Base-by-base conservation (phyloP, 192 early-diverging fungal genomes). In the Backusella parvicylindrica region DNA sequence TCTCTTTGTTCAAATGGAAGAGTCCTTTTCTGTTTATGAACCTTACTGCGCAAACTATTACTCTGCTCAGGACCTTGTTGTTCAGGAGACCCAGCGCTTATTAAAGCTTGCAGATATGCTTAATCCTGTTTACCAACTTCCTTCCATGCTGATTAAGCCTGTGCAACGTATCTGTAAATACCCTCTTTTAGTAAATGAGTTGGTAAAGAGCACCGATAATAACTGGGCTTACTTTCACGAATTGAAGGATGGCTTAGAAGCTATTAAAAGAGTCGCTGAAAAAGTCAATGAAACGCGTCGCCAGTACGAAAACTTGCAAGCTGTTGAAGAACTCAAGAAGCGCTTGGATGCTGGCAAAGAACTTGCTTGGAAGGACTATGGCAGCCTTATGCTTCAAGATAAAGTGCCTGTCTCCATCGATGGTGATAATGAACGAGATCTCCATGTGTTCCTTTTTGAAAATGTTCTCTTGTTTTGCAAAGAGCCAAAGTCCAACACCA, bases 151-250 rank as follows among this genome's bases (percentile, higher is more conserved):
- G 60, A 99, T 99, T 86, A 96, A 97, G 75, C 97, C 97, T 1
- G 90, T 99, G 1, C 98, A 99, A 84, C 90, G 98, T 63, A 92
- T 98, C 73, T 97, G 96, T 84, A 96, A 96, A 86, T 99, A 99
- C 83, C 96, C 96, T 64, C 84, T 99, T 70, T 90, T 99, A 31
- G 81, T 94, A 71, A 86, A 87, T 64, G 91, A 94, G 53, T 74
- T 90, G 64, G 79, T 88, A 76, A 90, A 91, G 76, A 85, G 86
- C 75, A 91, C 88, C 37, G 82, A 91, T 70, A 12, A 38, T 2
- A 37, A 72, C 21, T 81, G 79, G 68, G 85, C 88, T n/a, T 78
- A 86, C 56, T 87, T 86, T 68, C 41, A 78, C 31, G 92, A 93
- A 73, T 83, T 91, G 38, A 81, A 89, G 26, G 87, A 91, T 16